Evolutionary conservation across 1,284 basidiomycete species (phyloP).

Genomic region (Prillingera fragicola): DNA sequence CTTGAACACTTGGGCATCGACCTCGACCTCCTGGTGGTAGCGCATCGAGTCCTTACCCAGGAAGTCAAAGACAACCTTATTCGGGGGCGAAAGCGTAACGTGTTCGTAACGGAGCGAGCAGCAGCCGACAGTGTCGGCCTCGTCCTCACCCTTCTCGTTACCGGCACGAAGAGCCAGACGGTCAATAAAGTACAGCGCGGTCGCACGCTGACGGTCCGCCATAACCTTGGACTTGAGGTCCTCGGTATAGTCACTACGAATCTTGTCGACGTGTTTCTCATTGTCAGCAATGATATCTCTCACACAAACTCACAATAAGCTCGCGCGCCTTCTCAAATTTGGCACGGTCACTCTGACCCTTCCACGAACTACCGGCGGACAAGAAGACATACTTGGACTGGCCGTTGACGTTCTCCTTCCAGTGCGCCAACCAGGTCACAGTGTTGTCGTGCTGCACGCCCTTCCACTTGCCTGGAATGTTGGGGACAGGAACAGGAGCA

Average conservation of each 20-base stretch:
- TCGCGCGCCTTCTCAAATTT: conserved; percentile 97
- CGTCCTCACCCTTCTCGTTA: conserved; percentile 97
- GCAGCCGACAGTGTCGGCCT: conserved; percentile 95
- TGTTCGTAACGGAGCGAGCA: conserved; percentile 93
- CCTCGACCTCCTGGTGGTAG: conserved; percentile 82
- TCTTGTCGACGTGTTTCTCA: conserved; percentile 83
- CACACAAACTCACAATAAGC: conserved; percentile 63
- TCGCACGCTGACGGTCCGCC: conserved; percentile 87
- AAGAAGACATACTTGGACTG: conserved; percentile 95
- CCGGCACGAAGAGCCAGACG: conserved; percentile 89
- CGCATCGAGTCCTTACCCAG: conserved; percentile 96
- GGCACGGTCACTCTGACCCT: conserved; percentile 90
- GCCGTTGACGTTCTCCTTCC: conserved; percentile 91
- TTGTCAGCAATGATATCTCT: not conserved
- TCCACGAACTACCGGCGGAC: conserved; percentile 85
- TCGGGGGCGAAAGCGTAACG: conserved; percentile 79
- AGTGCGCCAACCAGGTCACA: conserved; percentile 94
- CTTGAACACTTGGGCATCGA: conserved; percentile 83
- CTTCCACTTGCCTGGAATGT: conserved; percentile 83
- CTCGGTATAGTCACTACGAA: conserved; percentile 76
- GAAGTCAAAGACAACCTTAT: conserved; percentile 84
- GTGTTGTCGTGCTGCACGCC: conserved; percentile 78
- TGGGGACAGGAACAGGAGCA: conserved; percentile 69
- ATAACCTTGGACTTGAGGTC: conserved; percentile 84
- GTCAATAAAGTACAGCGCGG: conserved; percentile 97